phyloP scores from a whole-genome alignment of 2,329 filamentous ascomycete species.

The Alternaria triticina region DNA sequence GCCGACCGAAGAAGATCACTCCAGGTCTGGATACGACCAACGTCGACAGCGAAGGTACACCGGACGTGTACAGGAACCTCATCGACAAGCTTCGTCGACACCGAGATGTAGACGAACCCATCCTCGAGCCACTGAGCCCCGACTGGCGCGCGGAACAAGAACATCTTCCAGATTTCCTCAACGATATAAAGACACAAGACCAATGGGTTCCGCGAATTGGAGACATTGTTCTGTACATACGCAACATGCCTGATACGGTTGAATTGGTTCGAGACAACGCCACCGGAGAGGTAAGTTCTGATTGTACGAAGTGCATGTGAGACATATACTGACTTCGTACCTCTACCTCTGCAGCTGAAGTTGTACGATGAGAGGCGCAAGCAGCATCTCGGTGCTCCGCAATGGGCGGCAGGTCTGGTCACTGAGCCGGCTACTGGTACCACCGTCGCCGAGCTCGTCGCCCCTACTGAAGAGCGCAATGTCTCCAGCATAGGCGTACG shows the following conservation, averaged over 20 bases:
- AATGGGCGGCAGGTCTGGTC: conserved; percentile 65
- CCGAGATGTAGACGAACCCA: conserved; percentile 51
- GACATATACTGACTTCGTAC: no score
- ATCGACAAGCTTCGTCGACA: conserved; percentile 56
- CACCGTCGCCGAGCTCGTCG: conserved; percentile 54
- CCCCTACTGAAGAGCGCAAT: conserved; percentile 48
- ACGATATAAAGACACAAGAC: conserved; percentile 52
- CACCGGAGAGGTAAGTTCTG: no score
- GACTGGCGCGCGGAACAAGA: conserved; percentile 63
- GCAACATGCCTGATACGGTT: conserved; percentile 38
- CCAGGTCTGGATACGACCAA: conserved; percentile 29
- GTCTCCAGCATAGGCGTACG: conserved; percentile 62
- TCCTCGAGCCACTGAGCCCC: conserved; percentile 59
- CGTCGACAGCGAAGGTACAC: conserved; percentile 60
- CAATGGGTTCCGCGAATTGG: conserved; percentile 62
- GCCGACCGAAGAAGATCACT: conserved; percentile 25
- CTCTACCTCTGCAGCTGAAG: no score
- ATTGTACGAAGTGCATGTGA: no score
- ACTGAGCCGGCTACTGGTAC: conserved; percentile 57
- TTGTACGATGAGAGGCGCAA: conserved; percentile 28
- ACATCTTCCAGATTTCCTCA: conserved; percentile 51
- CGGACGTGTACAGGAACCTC: conserved; percentile 60
- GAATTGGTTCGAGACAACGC: conserved; percentile 37
- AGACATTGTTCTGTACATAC: conserved; percentile 63
- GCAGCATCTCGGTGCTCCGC: conserved; percentile 49